phyloP scores from a whole-genome alignment of 306 rosid species.

The Medicago lupulina region DNA sequence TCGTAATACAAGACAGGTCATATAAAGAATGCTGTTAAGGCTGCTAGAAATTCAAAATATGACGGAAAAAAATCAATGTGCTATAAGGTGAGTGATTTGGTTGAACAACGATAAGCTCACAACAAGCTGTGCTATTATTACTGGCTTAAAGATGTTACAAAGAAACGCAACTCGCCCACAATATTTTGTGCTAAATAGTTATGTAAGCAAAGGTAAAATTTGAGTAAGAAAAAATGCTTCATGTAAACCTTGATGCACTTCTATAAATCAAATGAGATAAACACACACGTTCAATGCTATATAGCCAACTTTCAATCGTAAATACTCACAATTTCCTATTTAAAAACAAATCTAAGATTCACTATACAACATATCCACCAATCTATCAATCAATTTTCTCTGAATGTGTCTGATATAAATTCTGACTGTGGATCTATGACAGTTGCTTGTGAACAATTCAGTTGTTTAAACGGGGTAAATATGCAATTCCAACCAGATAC shows the following conservation, averaged over 20 bases:
- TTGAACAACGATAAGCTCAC: background rate
- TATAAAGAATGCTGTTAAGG: background rate
- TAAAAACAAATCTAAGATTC: background rate
- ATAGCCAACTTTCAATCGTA: background rate
- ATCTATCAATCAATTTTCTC: constrained; percentile 3
- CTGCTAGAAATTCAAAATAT: constrained; percentile 7
- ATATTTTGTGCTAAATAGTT: background rate
- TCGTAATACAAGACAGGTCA: background rate
- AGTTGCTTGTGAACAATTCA: constrained; percentile 12
- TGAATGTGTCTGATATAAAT: background rate
- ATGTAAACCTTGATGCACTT: constrained; percentile 8
- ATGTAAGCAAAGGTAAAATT: background rate
- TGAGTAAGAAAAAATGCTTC: background rate
- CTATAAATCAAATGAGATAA: constrained; percentile 1
- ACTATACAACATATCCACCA: background rate
- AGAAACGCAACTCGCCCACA: background rate
- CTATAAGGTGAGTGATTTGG: background rate
- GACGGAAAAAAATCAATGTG: background rate
- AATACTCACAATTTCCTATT: background rate
- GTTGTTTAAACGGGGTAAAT: background rate
- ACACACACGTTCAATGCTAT: background rate
- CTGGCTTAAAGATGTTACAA: background rate
- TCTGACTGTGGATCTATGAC: constrained; percentile 1
- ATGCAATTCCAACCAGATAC: background rate
- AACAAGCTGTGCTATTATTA: background rate